These are phyloP conservation scores for Aspergillus aculeatus DNA, from an alignment of 2,329 filamentous ascomycete genomes.

Conservation along the genomic window DNA sequence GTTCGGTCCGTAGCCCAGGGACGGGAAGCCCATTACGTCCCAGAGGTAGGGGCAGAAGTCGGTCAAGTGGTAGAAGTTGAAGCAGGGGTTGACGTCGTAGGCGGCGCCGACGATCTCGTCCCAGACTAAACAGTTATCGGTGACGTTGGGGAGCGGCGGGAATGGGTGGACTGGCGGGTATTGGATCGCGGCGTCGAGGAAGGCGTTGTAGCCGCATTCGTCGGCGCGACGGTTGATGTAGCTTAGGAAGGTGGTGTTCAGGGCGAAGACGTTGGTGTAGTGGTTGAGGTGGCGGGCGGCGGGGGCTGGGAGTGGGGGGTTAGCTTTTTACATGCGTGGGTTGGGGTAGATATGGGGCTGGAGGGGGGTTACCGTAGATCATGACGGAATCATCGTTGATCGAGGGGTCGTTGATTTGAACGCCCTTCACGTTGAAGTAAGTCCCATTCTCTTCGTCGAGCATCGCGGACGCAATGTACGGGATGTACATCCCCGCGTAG, in stretches of 20 bases:
- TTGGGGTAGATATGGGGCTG: too few species aligned
- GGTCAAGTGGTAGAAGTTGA: slow-evolving; percentile 70
- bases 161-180: slow-evolving; percentile 67
- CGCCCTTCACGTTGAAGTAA: slow-evolving; percentile 67
- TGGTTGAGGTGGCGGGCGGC: slow-evolving; percentile 44
- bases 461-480: slow-evolving; percentile 72
- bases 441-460: slow-evolving; percentile 64
- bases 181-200: slow-evolving; percentile 49
- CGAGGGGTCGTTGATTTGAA: slow-evolving; percentile 71
- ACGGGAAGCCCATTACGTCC: slow-evolving; percentile 68
- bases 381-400: slow-evolving; percentile 56
- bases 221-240: slow-evolving; percentile 41
- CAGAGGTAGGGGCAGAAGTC: slow-evolving; percentile 69
- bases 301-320: slow-evolving; percentile 32
- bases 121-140: slow-evolving; percentile 57
- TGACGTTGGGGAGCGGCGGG: slow-evolving; percentile 48
- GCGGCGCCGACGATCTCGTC: slow-evolving; percentile 56
- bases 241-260: slow-evolving; percentile 43
- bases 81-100: slow-evolving; percentile 68
- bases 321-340: too few species aligned
- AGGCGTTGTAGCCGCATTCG: slow-evolving; percentile 46
- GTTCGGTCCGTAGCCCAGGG: slow-evolving; percentile 59
- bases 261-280: slow-evolving; percentile 41
- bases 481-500: slow-evolving; percentile 67
- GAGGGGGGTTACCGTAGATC: slow-evolving; percentile 51